Evolutionary conservation across 2,329 filamentous ascomycete genomes (phyloP).

Genomic region (Botrytis galanthina): DNA sequence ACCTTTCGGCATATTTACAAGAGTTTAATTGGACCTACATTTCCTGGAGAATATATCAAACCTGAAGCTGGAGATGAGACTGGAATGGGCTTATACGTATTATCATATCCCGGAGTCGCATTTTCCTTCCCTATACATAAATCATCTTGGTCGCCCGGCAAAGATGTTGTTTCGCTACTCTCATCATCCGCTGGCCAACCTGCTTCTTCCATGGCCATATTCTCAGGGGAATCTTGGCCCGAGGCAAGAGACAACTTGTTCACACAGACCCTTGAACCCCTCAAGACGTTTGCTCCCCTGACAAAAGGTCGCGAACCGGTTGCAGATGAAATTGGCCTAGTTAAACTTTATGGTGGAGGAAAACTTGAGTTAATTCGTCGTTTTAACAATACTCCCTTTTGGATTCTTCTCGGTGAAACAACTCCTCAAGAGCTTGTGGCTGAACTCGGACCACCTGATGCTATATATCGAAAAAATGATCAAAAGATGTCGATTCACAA

Average conservation of each 20-base stretch:
- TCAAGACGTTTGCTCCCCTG: constrained; percentile 67
- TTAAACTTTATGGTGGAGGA: constrained; percentile 75
- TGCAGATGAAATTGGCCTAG: constrained; percentile 84
- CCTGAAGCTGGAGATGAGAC: constrained; percentile 52
- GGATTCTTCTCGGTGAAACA: constrained; percentile 77
- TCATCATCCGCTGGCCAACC: constrained; percentile 74
- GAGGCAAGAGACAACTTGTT: constrained; percentile 76
- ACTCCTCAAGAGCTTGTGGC: constrained; percentile 88
- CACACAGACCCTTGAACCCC: constrained; percentile 68
- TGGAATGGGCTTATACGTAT: constrained; percentile 72
- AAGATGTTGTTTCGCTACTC: constrained; percentile 83
- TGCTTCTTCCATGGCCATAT: constrained; percentile 86
- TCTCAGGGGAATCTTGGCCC: constrained; percentile 86
- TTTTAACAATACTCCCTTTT: constrained; percentile 62
- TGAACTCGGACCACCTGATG: constrained; percentile 88
- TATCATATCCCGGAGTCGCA: constrained; percentile 92
- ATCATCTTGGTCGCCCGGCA: constrained; percentile 69
- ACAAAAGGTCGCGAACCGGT: constrained; percentile 72
- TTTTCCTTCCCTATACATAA: constrained; percentile 82
- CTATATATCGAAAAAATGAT: constrained; percentile 89
- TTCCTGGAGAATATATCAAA: constrained; percentile 85
- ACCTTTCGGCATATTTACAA: constrained; percentile 90
- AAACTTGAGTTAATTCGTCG: constrained; percentile 74
- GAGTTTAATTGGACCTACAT: constrained; percentile 87
- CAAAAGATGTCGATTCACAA: constrained; percentile 85